Conservation (phyloP, 768 basidiomycete species). For the Mycena filopes region DNA sequence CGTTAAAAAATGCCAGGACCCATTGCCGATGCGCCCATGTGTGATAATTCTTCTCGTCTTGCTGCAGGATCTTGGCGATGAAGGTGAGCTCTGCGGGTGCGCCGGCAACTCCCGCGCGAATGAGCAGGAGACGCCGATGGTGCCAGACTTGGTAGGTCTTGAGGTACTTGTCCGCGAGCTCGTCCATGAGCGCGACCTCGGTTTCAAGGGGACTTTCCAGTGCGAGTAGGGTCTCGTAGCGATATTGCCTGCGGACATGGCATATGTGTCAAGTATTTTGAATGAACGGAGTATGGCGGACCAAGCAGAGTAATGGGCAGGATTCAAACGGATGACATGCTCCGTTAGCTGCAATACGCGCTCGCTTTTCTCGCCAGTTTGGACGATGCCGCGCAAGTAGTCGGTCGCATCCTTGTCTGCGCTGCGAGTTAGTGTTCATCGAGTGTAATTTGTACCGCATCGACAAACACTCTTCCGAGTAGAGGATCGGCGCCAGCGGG, state of each 20-base stretch:
- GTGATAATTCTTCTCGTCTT: slow-evolving; percentile 97
- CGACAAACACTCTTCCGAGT: slow-evolving; percentile 84
- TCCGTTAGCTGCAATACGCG: slow-evolving; percentile 91
- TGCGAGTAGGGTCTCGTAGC: slow-evolving; percentile 85
- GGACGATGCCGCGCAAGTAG: slow-evolving; percentile 89
- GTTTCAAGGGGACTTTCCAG: slow-evolving; percentile 73
- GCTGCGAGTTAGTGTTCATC: not conserved
- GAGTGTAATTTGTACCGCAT: not conserved
- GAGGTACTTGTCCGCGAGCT: slow-evolving; percentile 82
- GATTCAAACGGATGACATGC: slow-evolving; percentile 88
- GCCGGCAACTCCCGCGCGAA: slow-evolving; percentile 70
- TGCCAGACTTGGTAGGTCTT: slow-evolving; percentile 99
- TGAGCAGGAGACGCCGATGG: slow-evolving; percentile 83
- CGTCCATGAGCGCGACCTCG: slow-evolving; percentile 89
- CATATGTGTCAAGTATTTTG: not conserved
- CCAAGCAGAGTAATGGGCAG: slow-evolving; percentile 98
- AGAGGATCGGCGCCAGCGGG: slow-evolving; percentile 93
- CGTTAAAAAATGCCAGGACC: slow-evolving; percentile 87
- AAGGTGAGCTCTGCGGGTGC: slow-evolving; percentile 81
- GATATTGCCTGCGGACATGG: slow-evolving; percentile 82
- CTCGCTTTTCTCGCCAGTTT: slow-evolving; percentile 78
- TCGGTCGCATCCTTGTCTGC: slow-evolving; percentile 93
- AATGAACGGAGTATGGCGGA: slow-evolving; percentile 41
- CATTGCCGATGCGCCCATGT: slow-evolving; percentile 99
- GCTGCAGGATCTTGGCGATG: slow-evolving; percentile 74